phyloP scores from a whole-genome alignment of 2,329 filamentous ascomycete species.

The Phialophora expanda region DNA sequence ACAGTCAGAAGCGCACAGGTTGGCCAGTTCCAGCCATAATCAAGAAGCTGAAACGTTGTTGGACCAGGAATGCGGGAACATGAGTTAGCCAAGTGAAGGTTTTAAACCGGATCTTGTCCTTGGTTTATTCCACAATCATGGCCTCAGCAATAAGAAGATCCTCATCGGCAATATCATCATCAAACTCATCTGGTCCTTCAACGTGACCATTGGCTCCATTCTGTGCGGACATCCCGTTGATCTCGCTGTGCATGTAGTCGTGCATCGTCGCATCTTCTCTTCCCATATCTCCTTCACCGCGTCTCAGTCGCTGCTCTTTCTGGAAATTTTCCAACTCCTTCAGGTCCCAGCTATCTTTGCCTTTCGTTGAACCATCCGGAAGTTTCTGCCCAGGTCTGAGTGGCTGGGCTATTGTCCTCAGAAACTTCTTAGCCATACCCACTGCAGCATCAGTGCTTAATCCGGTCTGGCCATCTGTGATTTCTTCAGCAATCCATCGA shows the following conservation, averaged over 20 bases:
- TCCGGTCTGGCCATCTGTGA: slow-evolving; percentile 84
- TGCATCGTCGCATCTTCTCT: slow-evolving; percentile 34
- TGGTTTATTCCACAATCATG: slow-evolving; percentile 45
- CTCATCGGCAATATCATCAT: slow-evolving; percentile 47
- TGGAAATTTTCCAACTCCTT: slow-evolving; percentile 75
- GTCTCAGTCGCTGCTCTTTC: slow-evolving; percentile 68
- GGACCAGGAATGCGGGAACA: neutral
- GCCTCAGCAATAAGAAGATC: slow-evolving; percentile 47
- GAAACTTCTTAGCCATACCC: slow-evolving; percentile 83
- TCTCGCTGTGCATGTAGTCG: slow-evolving; percentile 42
- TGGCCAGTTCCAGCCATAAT: slow-evolving; percentile 20
- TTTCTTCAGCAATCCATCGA: slow-evolving; percentile 92
- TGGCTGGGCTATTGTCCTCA: slow-evolving; percentile 89
- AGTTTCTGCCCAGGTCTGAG: slow-evolving; percentile 84
- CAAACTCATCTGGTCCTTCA: slow-evolving; percentile 44
- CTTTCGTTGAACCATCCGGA: slow-evolving; percentile 47
- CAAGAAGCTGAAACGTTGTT: slow-evolving; percentile 21
- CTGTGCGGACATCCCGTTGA: slow-evolving; percentile 25
- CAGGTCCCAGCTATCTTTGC: slow-evolving; percentile 88
- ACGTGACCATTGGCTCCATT: slow-evolving; percentile 34
- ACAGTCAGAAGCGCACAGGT: slow-evolving; percentile 25
- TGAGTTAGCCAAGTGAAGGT: neutral
- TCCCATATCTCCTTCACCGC: slow-evolving; percentile 50
- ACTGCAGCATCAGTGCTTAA: slow-evolving; percentile 95
- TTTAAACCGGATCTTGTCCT: neutral